These are phyloP conservation scores for Salix arbutifolia DNA, from an alignment of 345 rosid species.

Conservation along the genomic window DNA sequence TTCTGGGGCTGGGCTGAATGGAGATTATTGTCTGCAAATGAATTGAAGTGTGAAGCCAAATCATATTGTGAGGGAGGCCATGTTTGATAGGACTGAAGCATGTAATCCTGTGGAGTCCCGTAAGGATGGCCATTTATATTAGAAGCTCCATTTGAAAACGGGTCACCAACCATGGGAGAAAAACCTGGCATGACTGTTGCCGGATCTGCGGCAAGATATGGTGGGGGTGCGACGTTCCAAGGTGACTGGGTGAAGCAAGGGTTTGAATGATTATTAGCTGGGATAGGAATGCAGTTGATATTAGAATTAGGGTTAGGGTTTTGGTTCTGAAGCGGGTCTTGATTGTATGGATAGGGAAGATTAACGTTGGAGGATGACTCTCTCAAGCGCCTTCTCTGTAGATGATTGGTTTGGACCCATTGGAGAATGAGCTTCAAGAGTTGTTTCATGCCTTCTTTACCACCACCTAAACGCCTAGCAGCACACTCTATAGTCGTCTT, in stretches of 20 bases:
- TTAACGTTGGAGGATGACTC: constrained; percentile 20
- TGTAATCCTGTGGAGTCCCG: constrained; percentile 26
- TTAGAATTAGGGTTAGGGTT: constrained; percentile 38
- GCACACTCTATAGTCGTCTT: constrained; percentile 90
- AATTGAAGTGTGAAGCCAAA: constrained; percentile 28
- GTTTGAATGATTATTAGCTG: constrained; percentile 38
- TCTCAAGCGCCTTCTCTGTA: constrained; percentile 47
- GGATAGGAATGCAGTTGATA: constrained; percentile 22
- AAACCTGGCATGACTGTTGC: constrained; percentile 26
- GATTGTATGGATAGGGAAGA: constrained; percentile 33
- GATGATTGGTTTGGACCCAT: constrained; percentile 93
- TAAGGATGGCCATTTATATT: constrained; percentile 28
- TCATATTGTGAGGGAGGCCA: constrained; percentile 48
- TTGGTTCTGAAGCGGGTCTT: constrained; percentile 46
- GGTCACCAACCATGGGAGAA: constrained; percentile 32
- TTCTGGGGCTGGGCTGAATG: constrained; percentile 16
- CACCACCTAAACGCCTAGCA: constrained; percentile 81
- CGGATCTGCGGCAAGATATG: constrained; percentile 32
- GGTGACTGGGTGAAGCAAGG: constrained; percentile 40
- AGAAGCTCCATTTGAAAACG: constrained; percentile 32
- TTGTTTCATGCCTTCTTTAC: constrained; percentile 88
- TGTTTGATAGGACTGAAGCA: constrained; percentile 44
- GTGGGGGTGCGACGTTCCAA: constrained; percentile 41
- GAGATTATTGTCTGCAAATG: constrained; percentile 30
- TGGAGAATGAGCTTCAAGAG: constrained; percentile 86